Evolutionary conservation across 108 stramenopile species (phyloP), one percentile per base, ranked within the genome.

Genomic region (Nitzschia inconspicua): DNA sequence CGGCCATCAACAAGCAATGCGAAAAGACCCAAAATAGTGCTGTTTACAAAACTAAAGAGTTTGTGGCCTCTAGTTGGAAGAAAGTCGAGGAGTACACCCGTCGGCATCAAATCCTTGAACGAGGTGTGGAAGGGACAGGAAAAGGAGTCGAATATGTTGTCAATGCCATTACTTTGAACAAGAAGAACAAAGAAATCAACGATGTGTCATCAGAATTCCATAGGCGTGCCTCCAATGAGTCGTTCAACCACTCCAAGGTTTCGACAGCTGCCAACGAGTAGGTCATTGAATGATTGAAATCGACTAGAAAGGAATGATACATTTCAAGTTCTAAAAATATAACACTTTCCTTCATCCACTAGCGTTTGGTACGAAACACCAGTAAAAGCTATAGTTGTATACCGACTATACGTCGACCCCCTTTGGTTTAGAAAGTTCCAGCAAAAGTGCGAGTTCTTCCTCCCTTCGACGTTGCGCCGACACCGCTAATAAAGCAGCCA

Each of bases 101-200:
- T 23, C 35, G 46, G 25, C 56, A 73, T n/a, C 65, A 64, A 26
- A 20, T 73, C 14, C 5, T 73, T 19, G 72, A 73, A 47, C 57
- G 65, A 34, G 64, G 65, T 18, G 41, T 73, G 3, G 53, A 61
- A 48, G 60, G 27, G 2, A 62, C 60, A 13, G 72, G 72, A 26
- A 23, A 44, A 52, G 57, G 67, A 1, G 10, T 52, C 30, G 65
- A 66, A 48, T 57, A 36, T 50, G 36, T 68, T 16, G 58, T 48
- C 3, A 27, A 41, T 16, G 44, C 44, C 44, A 16, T 11, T 10
- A 11, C 10, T 37, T 10, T 10, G 11, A 37, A 8, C 11, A 8
- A 8, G 9, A 37, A 37, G 36, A 8, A 8, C 8, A 37, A 37
- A 37, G 36, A 37, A 37, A n/a, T n/a, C n/a, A n/a, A n/a, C n/a